These are phyloP conservation scores for Metarhizium album DNA, from an alignment of 2,329 filamentous ascomycete genomes.

Conservation along the genomic window DNA sequence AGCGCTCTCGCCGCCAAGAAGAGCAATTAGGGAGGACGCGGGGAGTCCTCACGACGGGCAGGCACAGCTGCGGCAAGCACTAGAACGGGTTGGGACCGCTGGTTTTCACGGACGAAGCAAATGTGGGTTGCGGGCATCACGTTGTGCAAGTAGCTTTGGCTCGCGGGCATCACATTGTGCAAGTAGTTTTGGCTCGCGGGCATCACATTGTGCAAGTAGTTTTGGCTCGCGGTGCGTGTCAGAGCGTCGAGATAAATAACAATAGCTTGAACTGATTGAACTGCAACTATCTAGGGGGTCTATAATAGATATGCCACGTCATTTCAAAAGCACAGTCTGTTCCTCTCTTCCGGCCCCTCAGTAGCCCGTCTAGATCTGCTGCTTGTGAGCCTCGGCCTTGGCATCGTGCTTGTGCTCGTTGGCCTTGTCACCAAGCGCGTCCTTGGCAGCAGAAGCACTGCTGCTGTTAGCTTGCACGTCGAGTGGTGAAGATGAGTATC, in stretches of 20 bases:
- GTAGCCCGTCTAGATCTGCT: constrained; percentile 22
- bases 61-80: too few relatives aligned
- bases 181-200: too few relatives aligned
- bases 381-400: constrained; percentile 32
- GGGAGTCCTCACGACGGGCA: not conserved
- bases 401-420: constrained; percentile 28
- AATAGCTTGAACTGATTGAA: too few relatives aligned
- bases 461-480: constrained; percentile 1
- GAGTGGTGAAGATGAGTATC: too few relatives aligned
- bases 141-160: too few relatives aligned
- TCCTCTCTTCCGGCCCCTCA: not conserved
- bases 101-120: too few relatives aligned
- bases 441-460: constrained; percentile 37
- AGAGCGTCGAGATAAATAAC: too few relatives aligned
- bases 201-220: too few relatives aligned
- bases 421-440: constrained; percentile 36
- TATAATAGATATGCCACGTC: not conserved
- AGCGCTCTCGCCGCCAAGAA: constrained; percentile 20
- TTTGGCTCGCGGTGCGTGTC: too few relatives aligned
- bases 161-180: too few relatives aligned
- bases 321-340: not conserved
- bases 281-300: not conserved
- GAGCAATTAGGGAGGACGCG: constrained; percentile 2
- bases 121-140: too few relatives aligned
- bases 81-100: too few relatives aligned